A percentile compares a stretch with the other conserved stretches of the same genome.
These are phyloP conservation scores for Clarkia xantiana DNA, from an alignment of 345 rosid species.

Conservation along the genomic window DNA sequence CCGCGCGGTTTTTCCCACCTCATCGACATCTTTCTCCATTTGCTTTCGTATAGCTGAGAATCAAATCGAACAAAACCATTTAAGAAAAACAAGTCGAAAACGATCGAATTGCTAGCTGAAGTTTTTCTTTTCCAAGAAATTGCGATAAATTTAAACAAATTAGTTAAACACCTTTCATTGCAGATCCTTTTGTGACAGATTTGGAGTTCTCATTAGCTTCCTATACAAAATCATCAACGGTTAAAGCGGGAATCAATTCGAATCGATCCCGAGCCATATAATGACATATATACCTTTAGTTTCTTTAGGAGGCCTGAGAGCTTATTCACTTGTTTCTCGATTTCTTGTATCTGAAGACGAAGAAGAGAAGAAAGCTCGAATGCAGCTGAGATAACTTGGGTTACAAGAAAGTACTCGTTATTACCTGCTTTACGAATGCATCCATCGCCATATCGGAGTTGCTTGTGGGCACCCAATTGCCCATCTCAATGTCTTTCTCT, in stretches of 20 bases:
- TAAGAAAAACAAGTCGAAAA: not conserved
- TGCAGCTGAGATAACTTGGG: not conserved
- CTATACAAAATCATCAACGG: constrained; percentile 16
- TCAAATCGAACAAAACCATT: not conserved
- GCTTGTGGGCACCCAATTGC: constrained; percentile 21
- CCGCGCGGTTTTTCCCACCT: constrained; percentile 80
- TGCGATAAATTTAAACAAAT: not conserved
- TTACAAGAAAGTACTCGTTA: not conserved
- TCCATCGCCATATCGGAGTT: constrained; percentile 52
- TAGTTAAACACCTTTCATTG: constrained; percentile 58
- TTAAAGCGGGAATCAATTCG: not conserved
- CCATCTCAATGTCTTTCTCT: constrained; percentile 49
- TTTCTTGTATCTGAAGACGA: constrained; percentile 38
- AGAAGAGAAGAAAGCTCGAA: constrained; percentile 1
- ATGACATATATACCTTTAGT: constrained; percentile 33
- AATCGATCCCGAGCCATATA: not conserved
- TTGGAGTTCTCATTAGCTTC: constrained; percentile 93
- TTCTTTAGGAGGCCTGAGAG: constrained; percentile 37
- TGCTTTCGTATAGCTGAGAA: constrained; percentile 67
- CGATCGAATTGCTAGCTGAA: not conserved
- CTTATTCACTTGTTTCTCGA: constrained; percentile 44
- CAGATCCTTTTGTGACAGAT: constrained; percentile 82
- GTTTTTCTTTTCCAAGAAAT: not conserved
- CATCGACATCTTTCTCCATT: constrained; percentile 88
- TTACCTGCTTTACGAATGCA: constrained; percentile 55